These are phyloP conservation scores for Malus fusca DNA, from an alignment of 306 rosid genomes.

Conservation along the genomic window DNA sequence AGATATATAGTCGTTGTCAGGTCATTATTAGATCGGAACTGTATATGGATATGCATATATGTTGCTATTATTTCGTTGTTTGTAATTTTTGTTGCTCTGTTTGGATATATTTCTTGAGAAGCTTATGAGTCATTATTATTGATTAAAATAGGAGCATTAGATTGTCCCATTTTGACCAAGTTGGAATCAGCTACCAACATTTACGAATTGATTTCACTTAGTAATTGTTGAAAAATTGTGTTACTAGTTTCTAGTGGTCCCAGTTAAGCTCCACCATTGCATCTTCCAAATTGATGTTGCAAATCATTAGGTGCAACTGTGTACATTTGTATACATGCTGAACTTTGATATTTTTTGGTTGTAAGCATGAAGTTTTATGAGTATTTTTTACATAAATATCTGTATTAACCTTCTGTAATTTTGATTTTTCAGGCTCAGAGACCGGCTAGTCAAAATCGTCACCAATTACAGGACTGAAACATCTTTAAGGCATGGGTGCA, in stretches of 20 bases:
- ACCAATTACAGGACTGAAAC: constrained; percentile 97
- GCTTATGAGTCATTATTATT: background rate
- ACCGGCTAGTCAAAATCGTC: constrained; percentile 83
- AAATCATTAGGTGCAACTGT: background rate
- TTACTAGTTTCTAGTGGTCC: background rate
- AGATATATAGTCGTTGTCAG: background rate
- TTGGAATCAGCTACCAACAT: background rate
- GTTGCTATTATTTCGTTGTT: background rate
- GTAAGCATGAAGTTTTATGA: background rate
- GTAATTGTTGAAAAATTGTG: background rate
- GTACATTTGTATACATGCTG: background rate
- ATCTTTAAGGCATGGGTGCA: constrained; percentile 93
- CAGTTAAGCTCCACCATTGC: background rate
- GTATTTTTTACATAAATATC: background rate
- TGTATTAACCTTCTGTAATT: background rate
- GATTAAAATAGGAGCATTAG: background rate
- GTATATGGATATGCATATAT: background rate
- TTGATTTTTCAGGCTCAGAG: constrained; percentile 64
- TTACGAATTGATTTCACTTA: background rate
- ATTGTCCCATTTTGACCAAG: background rate
- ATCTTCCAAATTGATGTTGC: background rate
- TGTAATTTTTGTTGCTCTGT: background rate
- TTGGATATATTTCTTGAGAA: too few species aligned
- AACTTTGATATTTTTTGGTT: background rate
- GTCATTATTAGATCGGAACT: background rate